These are phyloP conservation scores for Hansenula anomala DNA, from an alignment of 1,139 yeast genomes.

Conservation along the genomic window DNA sequence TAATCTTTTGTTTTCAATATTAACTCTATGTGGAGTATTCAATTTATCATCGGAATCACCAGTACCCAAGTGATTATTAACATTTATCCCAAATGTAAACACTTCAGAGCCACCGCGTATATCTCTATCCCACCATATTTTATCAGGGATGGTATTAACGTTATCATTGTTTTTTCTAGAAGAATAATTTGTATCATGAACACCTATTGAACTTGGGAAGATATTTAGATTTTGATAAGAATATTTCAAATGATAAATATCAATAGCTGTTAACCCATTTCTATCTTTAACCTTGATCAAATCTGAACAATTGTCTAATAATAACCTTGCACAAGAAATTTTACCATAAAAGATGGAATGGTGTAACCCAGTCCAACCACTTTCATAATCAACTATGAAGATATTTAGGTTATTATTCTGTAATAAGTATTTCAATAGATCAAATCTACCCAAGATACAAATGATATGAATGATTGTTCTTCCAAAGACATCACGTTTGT, in stretches of 20 bases:
- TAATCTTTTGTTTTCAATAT: constrained; percentile 23
- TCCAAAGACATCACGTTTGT: constrained; percentile 66
- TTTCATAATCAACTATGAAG: constrained; percentile 58
- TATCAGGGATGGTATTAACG: constrained; percentile 5
- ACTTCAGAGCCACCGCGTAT: constrained; percentile 56
- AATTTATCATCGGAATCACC: constrained; percentile 60
- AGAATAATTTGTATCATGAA: constrained; percentile 15
- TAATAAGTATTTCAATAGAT: constrained; percentile 41
- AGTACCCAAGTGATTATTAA: constrained; percentile 61
- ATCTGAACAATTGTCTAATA: constrained; percentile 33
- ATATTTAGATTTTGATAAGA: constrained; percentile 17
- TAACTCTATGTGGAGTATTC: constrained; percentile 27
- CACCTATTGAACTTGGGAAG: constrained; percentile 20
- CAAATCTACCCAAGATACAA: constrained; percentile 46
- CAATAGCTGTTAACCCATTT: constrained; percentile 60
- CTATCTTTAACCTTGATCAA: constrained; percentile 54
- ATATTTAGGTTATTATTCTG: constrained; percentile 44
- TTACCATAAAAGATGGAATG: constrained; percentile 58
- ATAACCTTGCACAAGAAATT: constrained; percentile 47
- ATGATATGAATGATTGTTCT: constrained; percentile 61
- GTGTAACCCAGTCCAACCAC: constrained; percentile 82
- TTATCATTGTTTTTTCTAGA: constrained; percentile 15
- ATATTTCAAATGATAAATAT: constrained; percentile 30
- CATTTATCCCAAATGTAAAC: constrained; percentile 62
- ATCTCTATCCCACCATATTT: constrained; percentile 22